Evolutionary conservation across 2,329 filamentous ascomycete genomes (phyloP), one percentile per base, ranked within the genome.

Genomic region (Ascochyta koolunga): DNA sequence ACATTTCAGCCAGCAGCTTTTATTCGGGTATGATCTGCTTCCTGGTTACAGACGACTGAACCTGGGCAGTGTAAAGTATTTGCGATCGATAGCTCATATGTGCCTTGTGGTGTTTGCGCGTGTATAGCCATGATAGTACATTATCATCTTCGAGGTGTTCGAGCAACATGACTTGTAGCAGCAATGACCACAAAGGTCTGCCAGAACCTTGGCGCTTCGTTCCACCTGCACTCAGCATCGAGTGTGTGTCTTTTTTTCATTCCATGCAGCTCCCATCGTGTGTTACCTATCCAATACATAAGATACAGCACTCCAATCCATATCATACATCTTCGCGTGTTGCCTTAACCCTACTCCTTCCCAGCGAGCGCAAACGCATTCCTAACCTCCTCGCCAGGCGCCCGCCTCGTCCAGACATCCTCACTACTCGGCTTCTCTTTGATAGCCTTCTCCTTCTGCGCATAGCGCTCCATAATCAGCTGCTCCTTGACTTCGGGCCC

Each of bases 321-420:
- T 41, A 41, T 46, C 22, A 16, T 52, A 52, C 50, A 52, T 29
- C 10, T 18, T 45, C 8, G 13, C 15, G 22, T 38, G 22, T 33
- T 24, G 8, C 22, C 22, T 8, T 8, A 18, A 18, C 1, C 21
- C 21, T 36, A 56, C 6, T 51, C 46, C 37, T 50, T 61, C 38
- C 60, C 62, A 24, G 55, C 57, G 53, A 54, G 47, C n/a, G 51
- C 47, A 63, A 74, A 72, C 1, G 70, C 59, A 10, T 61, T 59
- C 42, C 50, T 51, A 6, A 72, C 60, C 63, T 50, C 63, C 55
- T 72, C 69, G 2, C 58, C 67, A 3, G 54, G 82, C 16, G 81
- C 80, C 65, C 95, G 85, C 50, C 87, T 81, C 73, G 88, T 84
- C 95, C 95, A 99, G 3, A 99, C 80, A 79, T 97, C 90, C 78